These are phyloP conservation scores for Diaporthe velutina DNA, from an alignment of 2,329 filamentous ascomycete genomes.

Conservation along the genomic window DNA sequence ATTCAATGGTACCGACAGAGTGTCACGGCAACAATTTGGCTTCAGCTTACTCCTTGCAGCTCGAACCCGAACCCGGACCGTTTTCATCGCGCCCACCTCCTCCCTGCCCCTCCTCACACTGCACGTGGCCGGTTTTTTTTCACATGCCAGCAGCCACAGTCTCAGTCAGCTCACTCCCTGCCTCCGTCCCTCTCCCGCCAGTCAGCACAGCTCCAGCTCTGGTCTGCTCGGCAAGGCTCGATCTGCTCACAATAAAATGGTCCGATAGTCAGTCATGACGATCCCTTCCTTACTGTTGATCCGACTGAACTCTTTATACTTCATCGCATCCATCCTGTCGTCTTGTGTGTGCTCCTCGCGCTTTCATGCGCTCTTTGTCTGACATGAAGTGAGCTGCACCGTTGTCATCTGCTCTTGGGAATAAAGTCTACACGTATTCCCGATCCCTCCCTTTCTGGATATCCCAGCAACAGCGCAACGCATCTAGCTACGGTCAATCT, in stretches of 20 bases:
- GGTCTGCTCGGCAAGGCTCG: conserved; percentile 8
- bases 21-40: conserved; percentile 10
- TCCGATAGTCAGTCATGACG: conserved; percentile 25
- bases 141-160: conserved; percentile 18
- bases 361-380: conserved; percentile 17
- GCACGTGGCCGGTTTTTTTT: conserved; percentile 27
- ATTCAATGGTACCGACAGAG: conserved; percentile 9
- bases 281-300: conserved; percentile 17
- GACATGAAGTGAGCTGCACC: conserved; percentile 28
- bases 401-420: not conserved
- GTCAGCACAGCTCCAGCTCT: conserved; percentile 17
- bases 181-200: not conserved
- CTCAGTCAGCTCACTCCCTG: not conserved
- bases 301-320: not conserved
- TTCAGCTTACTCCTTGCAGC: not conserved
- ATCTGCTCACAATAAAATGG: conserved; percentile 17
- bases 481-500: not conserved
- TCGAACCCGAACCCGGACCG: conserved; percentile 24
- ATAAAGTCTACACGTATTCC: not conserved
- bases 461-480: not conserved
- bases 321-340: not conserved
- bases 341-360: not conserved
- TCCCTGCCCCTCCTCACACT: not conserved
- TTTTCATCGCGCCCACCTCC: not conserved
- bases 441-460: not conserved